phyloP scores from a whole-genome alignment of 139 green algal genomes.

The Chlamydomonas applanata region DNA sequence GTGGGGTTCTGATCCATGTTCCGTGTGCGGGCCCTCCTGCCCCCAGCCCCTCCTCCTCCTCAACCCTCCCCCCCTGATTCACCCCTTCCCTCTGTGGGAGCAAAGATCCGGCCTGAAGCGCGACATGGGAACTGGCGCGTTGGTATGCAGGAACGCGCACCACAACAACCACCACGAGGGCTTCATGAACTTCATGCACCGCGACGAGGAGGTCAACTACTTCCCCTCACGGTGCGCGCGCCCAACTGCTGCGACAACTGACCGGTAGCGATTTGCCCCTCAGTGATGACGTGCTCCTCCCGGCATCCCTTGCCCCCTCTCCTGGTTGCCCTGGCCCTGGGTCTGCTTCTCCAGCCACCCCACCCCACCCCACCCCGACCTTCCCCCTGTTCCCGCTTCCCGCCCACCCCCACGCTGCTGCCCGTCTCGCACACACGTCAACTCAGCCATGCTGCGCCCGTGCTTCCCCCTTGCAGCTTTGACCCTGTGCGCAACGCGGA shows the following conservation, averaged over 20 bases:
- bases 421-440: background rate
- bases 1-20: too few species aligned
- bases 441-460: background rate
- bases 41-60: too few species aligned
- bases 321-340: background rate
- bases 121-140: too few species aligned
- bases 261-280: too few species aligned
- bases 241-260: too few species aligned
- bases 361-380: too few species aligned
- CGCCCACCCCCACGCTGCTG: background rate
- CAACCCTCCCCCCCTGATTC: too few species aligned
- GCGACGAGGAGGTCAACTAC: constrained; percentile 96
- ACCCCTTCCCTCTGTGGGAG: too few species aligned
- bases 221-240: constrained; percentile 83
- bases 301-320: background rate
- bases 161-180: constrained; percentile 98
- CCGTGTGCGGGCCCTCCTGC: too few species aligned
- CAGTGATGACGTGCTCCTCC: too few species aligned
- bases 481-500: constrained; percentile 83
- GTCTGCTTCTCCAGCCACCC: too few species aligned
- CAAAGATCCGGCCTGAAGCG: too few species aligned
- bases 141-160: constrained; percentile 56
- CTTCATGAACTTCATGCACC: constrained; percentile 95
- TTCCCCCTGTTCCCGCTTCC: background rate
- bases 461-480: constrained; percentile 61